Conservation (phyloP, 1,284 basidiomycete species). For the Ceratobasidium sp. region DNA sequence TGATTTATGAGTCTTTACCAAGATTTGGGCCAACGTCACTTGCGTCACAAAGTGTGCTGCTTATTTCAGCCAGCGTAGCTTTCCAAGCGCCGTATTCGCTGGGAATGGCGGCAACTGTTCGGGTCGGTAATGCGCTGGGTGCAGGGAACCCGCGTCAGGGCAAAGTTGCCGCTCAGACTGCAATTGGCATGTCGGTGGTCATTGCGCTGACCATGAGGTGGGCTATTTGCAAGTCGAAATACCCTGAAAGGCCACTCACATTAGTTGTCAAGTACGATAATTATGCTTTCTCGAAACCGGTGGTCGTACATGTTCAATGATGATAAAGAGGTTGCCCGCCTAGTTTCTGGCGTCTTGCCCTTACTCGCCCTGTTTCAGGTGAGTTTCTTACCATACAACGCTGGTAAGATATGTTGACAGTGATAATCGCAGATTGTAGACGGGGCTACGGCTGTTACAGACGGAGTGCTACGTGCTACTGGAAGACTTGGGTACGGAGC, state of each 20-base stretch:
- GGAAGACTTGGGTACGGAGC: constrained; percentile 46
- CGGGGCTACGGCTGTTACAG: constrained; percentile 42
- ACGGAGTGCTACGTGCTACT: constrained; percentile 43
- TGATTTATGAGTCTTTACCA: constrained; percentile 56
- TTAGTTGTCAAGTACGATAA: constrained; percentile 64
- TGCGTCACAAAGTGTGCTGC: constrained; percentile 78
- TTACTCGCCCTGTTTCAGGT: constrained; percentile 82
- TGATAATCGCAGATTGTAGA: constrained; percentile 40
- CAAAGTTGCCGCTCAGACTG: constrained; percentile 61
- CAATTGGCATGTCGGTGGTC: constrained; percentile 74
- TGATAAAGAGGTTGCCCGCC: constrained; percentile 74
- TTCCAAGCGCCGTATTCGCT: constrained; percentile 66
- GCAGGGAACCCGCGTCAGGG: constrained; percentile 53
- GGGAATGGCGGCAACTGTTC: constrained; percentile 83
- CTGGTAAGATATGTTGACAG: background rate
- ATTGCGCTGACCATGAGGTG: constrained; percentile 35
- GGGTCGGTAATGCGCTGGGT: constrained; percentile 60
- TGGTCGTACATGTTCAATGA: constrained; percentile 90
- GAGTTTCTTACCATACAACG: constrained; percentile 48
- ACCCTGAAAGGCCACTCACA: constrained; percentile 56
- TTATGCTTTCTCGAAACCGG: constrained; percentile 73
- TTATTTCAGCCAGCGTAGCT: constrained; percentile 64
- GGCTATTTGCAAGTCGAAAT: constrained; percentile 70
- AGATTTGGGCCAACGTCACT: constrained; percentile 58
- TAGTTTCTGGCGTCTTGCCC: constrained; percentile 79